Percentiles rank a stretch among this genome's conserved stretches.
Conservation (phyloP, 1,284 basidiomycete species). For the Cryptococcus hybrid region DNA sequence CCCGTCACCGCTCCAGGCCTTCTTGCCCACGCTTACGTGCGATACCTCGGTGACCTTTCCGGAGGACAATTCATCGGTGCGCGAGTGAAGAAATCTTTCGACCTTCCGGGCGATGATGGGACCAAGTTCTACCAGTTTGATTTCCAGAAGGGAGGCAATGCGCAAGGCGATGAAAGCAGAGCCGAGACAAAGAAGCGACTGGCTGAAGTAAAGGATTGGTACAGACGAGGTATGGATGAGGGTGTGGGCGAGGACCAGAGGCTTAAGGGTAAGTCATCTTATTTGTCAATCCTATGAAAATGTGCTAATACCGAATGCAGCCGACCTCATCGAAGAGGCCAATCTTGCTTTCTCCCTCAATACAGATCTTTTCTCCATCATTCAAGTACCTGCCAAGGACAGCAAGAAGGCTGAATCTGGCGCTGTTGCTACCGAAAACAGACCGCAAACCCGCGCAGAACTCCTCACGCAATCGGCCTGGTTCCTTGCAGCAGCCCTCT, state of each 20-base stretch:
- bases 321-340: slow-evolving; percentile 61
- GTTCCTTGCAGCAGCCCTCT: slow-evolving; percentile 17
- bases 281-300: background rate
- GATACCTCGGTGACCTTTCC: slow-evolving; percentile 81
- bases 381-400: slow-evolving; percentile 35
- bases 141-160: slow-evolving; percentile 46
- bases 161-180: slow-evolving; percentile 54
- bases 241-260: slow-evolving; percentile 56
- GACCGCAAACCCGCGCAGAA: background rate
- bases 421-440: background rate
- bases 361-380: slow-evolving; percentile 61
- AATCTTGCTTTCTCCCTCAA: slow-evolving; percentile 68
- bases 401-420: background rate
- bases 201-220: slow-evolving; percentile 74
- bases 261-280: slow-evolving; percentile 57
- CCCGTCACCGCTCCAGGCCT: slow-evolving; percentile 58
- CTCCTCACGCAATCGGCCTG: slow-evolving; percentile 6
- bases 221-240: slow-evolving; percentile 67
- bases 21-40: slow-evolving; percentile 75
- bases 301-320: slow-evolving; percentile 30
- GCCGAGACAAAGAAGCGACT: slow-evolving; percentile 47
- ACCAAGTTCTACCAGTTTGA: slow-evolving; percentile 72
- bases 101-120: slow-evolving; percentile 57
- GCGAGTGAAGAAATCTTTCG: slow-evolving; percentile 65
- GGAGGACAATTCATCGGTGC: slow-evolving; percentile 74